Evolutionary conservation across 2,329 filamentous ascomycete genomes (phyloP).

Genomic region (Pestalotiopsis sp.): DNA sequence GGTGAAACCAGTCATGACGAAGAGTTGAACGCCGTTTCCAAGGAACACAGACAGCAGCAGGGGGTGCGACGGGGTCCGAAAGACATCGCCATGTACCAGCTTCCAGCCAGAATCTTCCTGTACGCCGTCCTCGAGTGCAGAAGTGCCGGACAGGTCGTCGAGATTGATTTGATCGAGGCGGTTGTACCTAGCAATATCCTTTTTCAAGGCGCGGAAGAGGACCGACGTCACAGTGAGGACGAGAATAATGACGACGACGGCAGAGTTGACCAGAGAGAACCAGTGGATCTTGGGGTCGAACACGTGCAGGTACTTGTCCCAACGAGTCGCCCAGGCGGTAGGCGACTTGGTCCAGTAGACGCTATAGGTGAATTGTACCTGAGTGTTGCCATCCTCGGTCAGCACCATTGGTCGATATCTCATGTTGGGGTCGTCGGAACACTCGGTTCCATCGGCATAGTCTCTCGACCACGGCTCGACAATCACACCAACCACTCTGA

Average conservation of each 20-base stretch:
- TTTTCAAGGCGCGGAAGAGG: conserved; percentile 80
- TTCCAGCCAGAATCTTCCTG: conserved; percentile 99
- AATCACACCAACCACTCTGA: conserved; percentile 87
- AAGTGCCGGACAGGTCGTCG: conserved; percentile 82
- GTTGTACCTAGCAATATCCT: conserved; percentile 97
- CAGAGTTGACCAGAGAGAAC: conserved; percentile 97
- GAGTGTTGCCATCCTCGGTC: conserved; percentile 52
- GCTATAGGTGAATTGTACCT: conserved; percentile 86
- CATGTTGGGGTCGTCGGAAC: conserved; percentile 53
- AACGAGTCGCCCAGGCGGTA: conserved; percentile 93
- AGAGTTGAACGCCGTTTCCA: conserved; percentile 92
- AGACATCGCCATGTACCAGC: conserved; percentile 94
- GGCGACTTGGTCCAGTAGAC: conserved; percentile 83
- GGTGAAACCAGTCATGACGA: conserved; percentile 95
- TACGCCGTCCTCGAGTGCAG: conserved; percentile 82
- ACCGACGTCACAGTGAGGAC: conserved; percentile 92
- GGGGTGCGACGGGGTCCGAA: conserved; percentile 81
- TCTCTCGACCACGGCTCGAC: conserved; percentile 79
- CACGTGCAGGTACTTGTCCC: conserved; percentile 98
- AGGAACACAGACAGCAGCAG: conserved; percentile 84
- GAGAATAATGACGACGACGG: conserved; percentile 90
- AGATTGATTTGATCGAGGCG: conserved; percentile 87
- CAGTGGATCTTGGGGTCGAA: conserved; percentile 98
- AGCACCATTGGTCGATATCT: conserved; percentile 52
- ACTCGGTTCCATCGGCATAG: conserved; percentile 60